Base-by-base conservation (phyloP, 257 asterid genomes). In the Nicotiana obtusifolia region DNA sequence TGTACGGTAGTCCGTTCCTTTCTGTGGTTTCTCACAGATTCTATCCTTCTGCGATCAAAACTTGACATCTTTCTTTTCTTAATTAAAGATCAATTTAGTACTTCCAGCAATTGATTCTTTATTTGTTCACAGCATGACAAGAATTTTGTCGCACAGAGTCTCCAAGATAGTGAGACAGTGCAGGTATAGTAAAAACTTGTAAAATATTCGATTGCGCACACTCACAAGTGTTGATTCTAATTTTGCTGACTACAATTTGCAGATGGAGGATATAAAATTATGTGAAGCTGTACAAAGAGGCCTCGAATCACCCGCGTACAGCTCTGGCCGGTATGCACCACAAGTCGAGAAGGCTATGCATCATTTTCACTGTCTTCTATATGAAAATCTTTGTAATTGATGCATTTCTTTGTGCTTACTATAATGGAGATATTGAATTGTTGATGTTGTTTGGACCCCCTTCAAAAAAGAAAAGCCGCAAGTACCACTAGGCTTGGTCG, bases 301-400 rank as follows among this genome's bases (percentile, higher is more conserved):
- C 11, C 89, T 95, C 1, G 95, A 91, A 71, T 95, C 99, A 15
- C 95, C 97, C 2, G 92, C 97, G 9, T 95, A 90, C 64, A 22
- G 81, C 60, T 56, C 80, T 10, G 98, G 97, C 1, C 92, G 97
- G 16, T 95, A 95, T 53, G 90, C 91, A 41, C 97, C 99, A 3
- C 80, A 82, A 1, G 91, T 95, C 52, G 98, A 95, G 93, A 90
- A 90, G 89, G 90, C 99, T 5, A 93, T 95, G 98, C 97, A 95
- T 86, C 99, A 95, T 85, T 95, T 93, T 57, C 99, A 95, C 71
- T 41, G 91, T 83, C 76, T 90, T 22, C 86, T 92, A 35, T 86
- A 86, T 30, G 68, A 87, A 76, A 85, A 86, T 84, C 93, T 95
- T 81, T 62, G 87, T 20, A 37, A 30, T n/a, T 13, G 73, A 78